These are phyloP conservation scores for Gastroboletus turbinatus DNA, from an alignment of 1,284 basidiomycete genomes.

Conservation along the genomic window DNA sequence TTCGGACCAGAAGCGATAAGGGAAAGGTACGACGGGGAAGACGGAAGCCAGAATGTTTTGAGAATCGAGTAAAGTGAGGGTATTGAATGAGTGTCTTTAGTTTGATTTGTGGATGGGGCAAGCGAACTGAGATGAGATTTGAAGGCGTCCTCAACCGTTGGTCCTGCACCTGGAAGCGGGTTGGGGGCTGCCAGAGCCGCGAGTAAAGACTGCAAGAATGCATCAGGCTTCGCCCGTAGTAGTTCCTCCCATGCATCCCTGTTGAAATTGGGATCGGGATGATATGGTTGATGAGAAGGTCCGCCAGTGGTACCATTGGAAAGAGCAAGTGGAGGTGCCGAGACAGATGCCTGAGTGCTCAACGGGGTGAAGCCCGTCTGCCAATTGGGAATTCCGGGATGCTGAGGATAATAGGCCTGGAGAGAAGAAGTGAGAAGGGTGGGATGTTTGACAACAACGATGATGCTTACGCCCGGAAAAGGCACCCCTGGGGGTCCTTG, in stretches of 20 bases:
- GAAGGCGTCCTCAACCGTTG: constrained; percentile 69
- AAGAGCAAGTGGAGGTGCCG: constrained; percentile 36
- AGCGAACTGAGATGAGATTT: constrained; percentile 66
- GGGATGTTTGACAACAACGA: not conserved
- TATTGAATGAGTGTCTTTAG: constrained; percentile 45
- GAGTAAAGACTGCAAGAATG: constrained; percentile 56
- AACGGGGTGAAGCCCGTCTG: constrained; percentile 30
- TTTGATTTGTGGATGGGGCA: constrained; percentile 42
- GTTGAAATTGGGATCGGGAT: constrained; percentile 52
- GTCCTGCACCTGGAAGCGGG: constrained; percentile 53
- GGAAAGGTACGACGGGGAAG: constrained; percentile 69
- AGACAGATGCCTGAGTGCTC: constrained; percentile 29
- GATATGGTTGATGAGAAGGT: constrained; percentile 35
- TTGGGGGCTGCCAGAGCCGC: constrained; percentile 56
- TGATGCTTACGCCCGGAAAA: constrained; percentile 29
- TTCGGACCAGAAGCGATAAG: constrained; percentile 69
- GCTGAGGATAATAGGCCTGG: constrained; percentile 36
- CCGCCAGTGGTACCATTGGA: constrained; percentile 20
- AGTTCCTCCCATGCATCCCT: constrained; percentile 63
- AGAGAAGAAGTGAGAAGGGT: constrained; percentile 4
- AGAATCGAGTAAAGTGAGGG: constrained; percentile 69
- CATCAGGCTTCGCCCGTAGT: constrained; percentile 49
- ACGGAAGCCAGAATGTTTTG: constrained; percentile 77
- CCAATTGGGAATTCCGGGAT: constrained; percentile 35
- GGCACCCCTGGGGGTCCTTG: constrained; percentile 28